Conservation (phyloP, 495 filamentous ascomycete species). For the Beverwykella pulmonaria region DNA sequence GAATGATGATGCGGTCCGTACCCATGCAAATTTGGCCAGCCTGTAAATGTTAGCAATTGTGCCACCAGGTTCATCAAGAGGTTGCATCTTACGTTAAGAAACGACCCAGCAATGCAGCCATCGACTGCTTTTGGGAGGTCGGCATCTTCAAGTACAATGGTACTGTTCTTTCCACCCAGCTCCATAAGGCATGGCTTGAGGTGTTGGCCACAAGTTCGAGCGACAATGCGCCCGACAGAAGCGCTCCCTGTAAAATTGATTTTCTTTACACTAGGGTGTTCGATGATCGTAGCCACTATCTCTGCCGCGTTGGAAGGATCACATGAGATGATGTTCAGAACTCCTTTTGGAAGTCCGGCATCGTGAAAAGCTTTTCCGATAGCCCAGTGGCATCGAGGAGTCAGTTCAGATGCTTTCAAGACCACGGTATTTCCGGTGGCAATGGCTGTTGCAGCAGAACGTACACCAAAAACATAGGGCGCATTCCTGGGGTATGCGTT, state of each 20-base stretch:
- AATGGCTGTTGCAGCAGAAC: constrained; percentile 67
- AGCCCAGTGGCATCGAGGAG: constrained; percentile 74
- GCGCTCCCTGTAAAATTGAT: constrained; percentile 65
- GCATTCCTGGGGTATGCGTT: constrained; percentile 42
- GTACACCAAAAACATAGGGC: constrained; percentile 42
- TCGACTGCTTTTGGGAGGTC: constrained; percentile 57
- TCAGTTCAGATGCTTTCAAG: constrained; percentile 74
- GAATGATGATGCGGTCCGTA: constrained; percentile 83
- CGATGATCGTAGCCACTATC: constrained; percentile 59
- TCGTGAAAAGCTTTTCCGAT: constrained; percentile 69
- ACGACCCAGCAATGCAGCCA: constrained; percentile 54
- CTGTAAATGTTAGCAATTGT: no score
- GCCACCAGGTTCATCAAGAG: no score
- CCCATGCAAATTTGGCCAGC: constrained; percentile 88
- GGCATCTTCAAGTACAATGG: constrained; percentile 62
- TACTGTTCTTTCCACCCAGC: constrained; percentile 62
- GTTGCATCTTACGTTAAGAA: no score
- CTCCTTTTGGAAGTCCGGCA: constrained; percentile 68
- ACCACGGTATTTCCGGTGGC: constrained; percentile 78
- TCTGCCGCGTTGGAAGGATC: constrained; percentile 54
- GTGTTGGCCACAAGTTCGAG: constrained; percentile 57
- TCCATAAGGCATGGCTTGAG: constrained; percentile 70
- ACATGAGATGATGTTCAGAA: constrained; percentile 59
- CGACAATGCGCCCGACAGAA: constrained; percentile 56
- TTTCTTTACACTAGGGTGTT: constrained; percentile 58